phyloP scores from a whole-genome alignment of 2,329 filamentous ascomycete genomes.

The Alternaria ethzedia region DNA sequence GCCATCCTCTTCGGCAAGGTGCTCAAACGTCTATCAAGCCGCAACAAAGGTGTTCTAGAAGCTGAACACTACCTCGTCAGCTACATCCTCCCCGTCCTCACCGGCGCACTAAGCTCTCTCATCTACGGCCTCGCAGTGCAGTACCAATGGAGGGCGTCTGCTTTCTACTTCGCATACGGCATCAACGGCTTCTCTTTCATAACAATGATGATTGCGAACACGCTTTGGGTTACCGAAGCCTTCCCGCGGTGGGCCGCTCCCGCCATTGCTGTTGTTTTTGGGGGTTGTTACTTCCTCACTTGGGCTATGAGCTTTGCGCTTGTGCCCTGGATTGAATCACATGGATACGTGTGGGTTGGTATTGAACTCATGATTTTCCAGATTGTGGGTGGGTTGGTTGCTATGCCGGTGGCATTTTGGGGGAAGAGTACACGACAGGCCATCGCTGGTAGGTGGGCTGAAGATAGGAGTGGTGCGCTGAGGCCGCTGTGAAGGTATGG shows the following conservation, averaged over 20 bases:
- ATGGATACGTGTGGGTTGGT: slow-evolving; percentile 38
- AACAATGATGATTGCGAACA: slow-evolving; percentile 32
- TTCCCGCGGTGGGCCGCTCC: slow-evolving; percentile 44
- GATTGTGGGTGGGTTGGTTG: slow-evolving; percentile 33
- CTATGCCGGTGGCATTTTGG: slow-evolving; percentile 40
- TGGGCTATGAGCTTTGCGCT: slow-evolving; percentile 34
- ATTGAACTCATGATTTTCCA: slow-evolving; percentile 48
- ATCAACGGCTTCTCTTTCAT: slow-evolving; percentile 38
- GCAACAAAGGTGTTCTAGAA: slow-evolving; percentile 38
- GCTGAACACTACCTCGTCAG: slow-evolving; percentile 41
- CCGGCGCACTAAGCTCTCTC: slow-evolving; percentile 28
- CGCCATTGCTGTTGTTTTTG: slow-evolving; percentile 32
- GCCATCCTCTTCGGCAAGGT: slow-evolving; percentile 14
- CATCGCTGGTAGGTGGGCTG: slow-evolving; percentile 36
- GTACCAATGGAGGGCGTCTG: slow-evolving; percentile 12
- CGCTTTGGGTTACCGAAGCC: slow-evolving; percentile 41
- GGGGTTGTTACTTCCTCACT: slow-evolving; percentile 29
- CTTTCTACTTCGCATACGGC: slow-evolving; percentile 36
- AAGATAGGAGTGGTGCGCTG: slow-evolving; percentile 35
- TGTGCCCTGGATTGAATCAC: slow-evolving; percentile 30
- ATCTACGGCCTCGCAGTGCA: slow-evolving; percentile 35
- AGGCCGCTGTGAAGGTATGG: slow-evolving; percentile 20
- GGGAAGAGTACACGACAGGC: slow-evolving; percentile 36
- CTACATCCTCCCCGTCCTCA: slow-evolving; percentile 34
- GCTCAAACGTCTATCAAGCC: slow-evolving; percentile 24